phyloP scores from a whole-genome alignment of 192 early-diverging fungal species.

The Backusella luteola region DNA sequence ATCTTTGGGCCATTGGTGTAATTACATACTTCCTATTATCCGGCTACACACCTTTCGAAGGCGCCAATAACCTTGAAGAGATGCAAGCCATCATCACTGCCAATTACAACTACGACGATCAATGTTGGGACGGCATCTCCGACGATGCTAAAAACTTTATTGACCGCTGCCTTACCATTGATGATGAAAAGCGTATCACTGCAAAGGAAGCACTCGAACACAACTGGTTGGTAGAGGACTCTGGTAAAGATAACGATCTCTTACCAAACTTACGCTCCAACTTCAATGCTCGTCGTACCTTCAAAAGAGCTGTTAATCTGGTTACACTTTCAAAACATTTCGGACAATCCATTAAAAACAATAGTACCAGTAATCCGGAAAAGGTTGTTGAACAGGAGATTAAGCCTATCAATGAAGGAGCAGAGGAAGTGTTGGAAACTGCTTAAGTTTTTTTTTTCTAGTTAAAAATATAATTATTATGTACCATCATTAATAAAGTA shows the following conservation, averaged over 20 bases:
- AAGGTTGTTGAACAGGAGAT: slow-evolving; percentile 20
- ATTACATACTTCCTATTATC: slow-evolving; percentile 75
- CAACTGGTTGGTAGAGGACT: slow-evolving; percentile 59
- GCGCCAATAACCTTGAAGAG: slow-evolving; percentile 50
- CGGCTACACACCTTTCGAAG: slow-evolving; percentile 76
- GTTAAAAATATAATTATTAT: too few relatives aligned
- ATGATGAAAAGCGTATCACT: slow-evolving; percentile 69
- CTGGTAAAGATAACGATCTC: slow-evolving; percentile 41
- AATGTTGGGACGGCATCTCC: slow-evolving; percentile 57
- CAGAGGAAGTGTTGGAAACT: slow-evolving; percentile 30
- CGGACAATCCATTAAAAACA: slow-evolving; percentile 22
- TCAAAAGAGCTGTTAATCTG: slow-evolving; percentile 59
- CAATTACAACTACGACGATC: slow-evolving; percentile 62
- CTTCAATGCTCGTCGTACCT: slow-evolving; percentile 68
- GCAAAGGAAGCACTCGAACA: slow-evolving; percentile 73
- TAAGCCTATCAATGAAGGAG: slow-evolving; percentile 32
- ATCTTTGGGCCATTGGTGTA: slow-evolving; percentile 82
- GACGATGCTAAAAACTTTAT: slow-evolving; percentile 71
- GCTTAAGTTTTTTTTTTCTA: not conserved
- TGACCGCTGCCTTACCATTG: slow-evolving; percentile 57
- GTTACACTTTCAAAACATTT: slow-evolving; percentile 40
- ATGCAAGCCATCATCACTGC: slow-evolving; percentile 57
- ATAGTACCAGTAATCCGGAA: not conserved
- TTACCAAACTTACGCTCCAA: slow-evolving; percentile 60
- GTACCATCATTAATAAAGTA: not conserved